Conservation (phyloP, 768 basidiomycete species). For the Rossbeevera mucosa region DNA sequence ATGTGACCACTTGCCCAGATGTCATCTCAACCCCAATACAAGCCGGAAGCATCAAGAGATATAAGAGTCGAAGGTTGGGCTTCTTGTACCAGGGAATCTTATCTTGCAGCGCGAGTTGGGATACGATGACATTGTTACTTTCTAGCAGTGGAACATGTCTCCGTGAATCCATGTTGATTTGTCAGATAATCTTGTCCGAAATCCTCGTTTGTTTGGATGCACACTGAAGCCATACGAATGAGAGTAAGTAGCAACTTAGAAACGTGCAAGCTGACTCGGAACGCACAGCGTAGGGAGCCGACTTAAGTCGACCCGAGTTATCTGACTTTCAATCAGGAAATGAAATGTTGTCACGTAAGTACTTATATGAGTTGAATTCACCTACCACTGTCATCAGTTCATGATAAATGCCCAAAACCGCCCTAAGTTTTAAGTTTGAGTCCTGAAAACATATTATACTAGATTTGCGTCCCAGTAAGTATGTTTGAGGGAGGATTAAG, state of each 20-base stretch:
- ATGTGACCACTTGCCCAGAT: neutral
- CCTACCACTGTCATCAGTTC: too few relatives aligned
- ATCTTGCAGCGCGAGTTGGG: neutral
- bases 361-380: too few relatives aligned
- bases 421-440: too few relatives aligned
- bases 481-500: too few relatives aligned
- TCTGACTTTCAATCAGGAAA: neutral
- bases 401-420: too few relatives aligned
- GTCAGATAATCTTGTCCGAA: neutral
- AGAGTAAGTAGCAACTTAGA: neutral
- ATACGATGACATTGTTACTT: neutral
- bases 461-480: too few relatives aligned
- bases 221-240: neutral
- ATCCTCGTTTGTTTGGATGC: neutral
- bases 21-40: neutral
- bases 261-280: neutral
- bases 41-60: neutral
- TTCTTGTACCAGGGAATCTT: constrained; percentile 49
- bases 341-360: too few relatives aligned
- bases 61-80: constrained; percentile 28
- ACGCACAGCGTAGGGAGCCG: too few relatives aligned
- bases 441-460: too few relatives aligned
- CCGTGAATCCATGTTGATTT: neutral
- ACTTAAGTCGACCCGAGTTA: too few relatives aligned
- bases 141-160: neutral